Evolutionary conservation across 1,284 basidiomycete species (phyloP), one percentile per base, ranked within the genome.

Genomic region (Exobasidium rhododendri): DNA sequence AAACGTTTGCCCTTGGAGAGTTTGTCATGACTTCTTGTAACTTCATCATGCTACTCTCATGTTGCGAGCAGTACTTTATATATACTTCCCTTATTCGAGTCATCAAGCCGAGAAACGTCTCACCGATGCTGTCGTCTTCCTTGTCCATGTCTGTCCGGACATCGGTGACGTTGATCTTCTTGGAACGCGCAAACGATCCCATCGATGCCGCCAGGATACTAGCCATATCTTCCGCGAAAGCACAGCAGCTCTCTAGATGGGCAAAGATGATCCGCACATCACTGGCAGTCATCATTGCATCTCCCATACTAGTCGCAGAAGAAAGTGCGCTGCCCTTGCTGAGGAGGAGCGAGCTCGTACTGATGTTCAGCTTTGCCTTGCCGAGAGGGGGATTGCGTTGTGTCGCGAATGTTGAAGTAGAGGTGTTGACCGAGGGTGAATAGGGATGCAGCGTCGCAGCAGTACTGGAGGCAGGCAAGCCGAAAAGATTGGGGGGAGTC

Each of bases 61-160:
- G 92, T 45, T 88, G 86, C 2, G 90, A 89, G 80, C 94, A 96
- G 81, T 96, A 96, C 26, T 85, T 83, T 74, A 86, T 88, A 81
- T 93, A 96, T 17, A 89, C 85, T 3, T 85, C 85, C 73, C 91
- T 88, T 64, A 96, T 83, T 35, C 85, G 83, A 6, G 90, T 87
- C 51, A 91, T 86, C 71, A 87, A 84, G 55, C 85, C 83, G 22
- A 89, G 81, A 75, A 96, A 96, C 1, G 91, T 82, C 28, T 84
- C 83, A 2, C 91, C 92, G n/a, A 96, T 85, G 51, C 79, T 81
- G 79, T 94, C 92, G 61, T 69, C 70, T 49, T 66, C 62, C 28
- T 22, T 14, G 26, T 20, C 40, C 5, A 57, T 20, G 13, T 29
- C 29, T 46, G 13, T 22, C 13, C 13, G 20, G 4, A 66, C 54